Conservation (phyloP, 208 protist genomes). For the Tritrichomonas musculus region DNA sequence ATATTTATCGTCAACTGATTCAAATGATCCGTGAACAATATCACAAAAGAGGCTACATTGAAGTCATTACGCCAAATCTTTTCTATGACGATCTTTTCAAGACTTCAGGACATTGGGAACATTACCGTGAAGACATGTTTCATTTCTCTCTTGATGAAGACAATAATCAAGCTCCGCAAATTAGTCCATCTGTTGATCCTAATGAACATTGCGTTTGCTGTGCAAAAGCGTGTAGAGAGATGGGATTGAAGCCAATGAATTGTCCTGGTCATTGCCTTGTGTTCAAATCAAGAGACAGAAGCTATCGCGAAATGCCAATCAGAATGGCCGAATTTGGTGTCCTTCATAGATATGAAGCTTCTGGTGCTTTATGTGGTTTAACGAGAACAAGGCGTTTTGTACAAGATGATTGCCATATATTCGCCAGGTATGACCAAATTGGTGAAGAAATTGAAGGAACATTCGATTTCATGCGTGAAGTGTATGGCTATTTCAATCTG, state of each 20-base stretch:
- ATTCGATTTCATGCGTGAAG: conserved; percentile 81
- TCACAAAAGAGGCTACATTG: conserved; percentile 8
- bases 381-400: conserved; percentile 96
- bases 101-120: conserved; percentile 95
- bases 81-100: conserved; percentile 96
- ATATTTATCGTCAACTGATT: conserved; percentile 88
- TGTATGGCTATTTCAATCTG: conserved; percentile 92
- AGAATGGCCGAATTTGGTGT: conserved; percentile 85
- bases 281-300: not conserved
- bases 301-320: conserved; percentile 30
- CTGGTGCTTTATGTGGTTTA: conserved; percentile 92
- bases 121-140: conserved; percentile 98
- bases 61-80: conserved; percentile 95
- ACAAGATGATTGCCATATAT: conserved; percentile 99
- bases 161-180: not conserved
- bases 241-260: conserved; percentile 96
- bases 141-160: conserved; percentile 70
- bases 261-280: conserved; percentile 78
- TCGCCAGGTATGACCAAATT: conserved; percentile 87
- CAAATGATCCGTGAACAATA: conserved; percentile 63
- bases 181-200: not conserved
- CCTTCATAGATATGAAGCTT: conserved; percentile 96
- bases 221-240: conserved; percentile 31
- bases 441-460: conserved; percentile 46
- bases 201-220: not conserved